Percentiles rank a stretch among this genome's conserved stretches.
Evolutionary conservation across 23 red algal genomes (phyloP).

Genomic region (Gracilaria domingensis): DNA sequence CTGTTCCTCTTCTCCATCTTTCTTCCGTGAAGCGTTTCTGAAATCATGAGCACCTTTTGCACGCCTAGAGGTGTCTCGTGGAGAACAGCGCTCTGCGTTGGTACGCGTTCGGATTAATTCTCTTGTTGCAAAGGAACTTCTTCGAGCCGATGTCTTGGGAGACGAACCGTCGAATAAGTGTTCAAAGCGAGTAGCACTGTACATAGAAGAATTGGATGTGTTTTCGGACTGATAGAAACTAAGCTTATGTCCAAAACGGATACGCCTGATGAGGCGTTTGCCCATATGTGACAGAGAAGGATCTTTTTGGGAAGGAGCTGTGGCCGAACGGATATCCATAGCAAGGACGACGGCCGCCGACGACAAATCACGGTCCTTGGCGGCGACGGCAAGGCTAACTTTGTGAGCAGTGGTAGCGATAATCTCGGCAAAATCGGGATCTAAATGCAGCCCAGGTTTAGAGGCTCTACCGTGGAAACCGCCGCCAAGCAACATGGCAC

Average conservation of each 20-base stretch:
- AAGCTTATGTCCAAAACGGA: conserved; percentile 36
- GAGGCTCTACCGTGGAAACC: conserved; percentile 45
- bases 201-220: conserved; percentile 18
- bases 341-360: conserved; percentile 44
- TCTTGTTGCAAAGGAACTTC: conserved; percentile 34
- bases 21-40: background rate
- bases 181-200: conserved; percentile 39
- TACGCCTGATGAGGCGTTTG: conserved; percentile 44
- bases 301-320: background rate
- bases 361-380: conserved; percentile 44
- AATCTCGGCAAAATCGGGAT: conserved; percentile 62
- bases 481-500: conserved; percentile 42
- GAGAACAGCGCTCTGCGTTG: background rate
- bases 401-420: conserved; percentile 18
- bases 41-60: background rate
- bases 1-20: conserved; percentile 47
- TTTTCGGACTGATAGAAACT: conserved; percentile 42
- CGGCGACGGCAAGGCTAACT: conserved; percentile 34
- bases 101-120: conserved; percentile 28
- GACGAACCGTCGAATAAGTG: conserved; percentile 18
- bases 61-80: background rate
- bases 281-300: conserved; percentile 29
- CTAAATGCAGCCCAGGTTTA: conserved; percentile 41
- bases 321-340: conserved; percentile 57
- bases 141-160: background rate